A percentile compares a stretch with the other conserved stretches of the same genome.
Evolutionary conservation across 1,139 yeast species (phyloP).

Genomic region (Candida smagusa): DNA sequence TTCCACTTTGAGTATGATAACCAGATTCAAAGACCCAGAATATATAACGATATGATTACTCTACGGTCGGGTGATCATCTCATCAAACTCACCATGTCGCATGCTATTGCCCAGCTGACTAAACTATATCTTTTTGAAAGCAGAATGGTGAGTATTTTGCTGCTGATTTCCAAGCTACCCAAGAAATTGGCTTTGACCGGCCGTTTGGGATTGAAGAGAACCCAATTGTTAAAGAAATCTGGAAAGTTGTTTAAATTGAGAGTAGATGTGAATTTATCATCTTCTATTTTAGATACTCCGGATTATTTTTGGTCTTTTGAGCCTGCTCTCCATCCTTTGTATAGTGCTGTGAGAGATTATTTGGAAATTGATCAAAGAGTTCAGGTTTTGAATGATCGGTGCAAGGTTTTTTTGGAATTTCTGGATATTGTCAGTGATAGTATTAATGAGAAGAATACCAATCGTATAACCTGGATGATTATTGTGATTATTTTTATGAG

Average conservation of each 20-base stretch:
- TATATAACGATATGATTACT: conserved; percentile 92
- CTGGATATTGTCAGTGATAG: conserved; percentile 92
- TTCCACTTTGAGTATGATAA: conserved; percentile 89
- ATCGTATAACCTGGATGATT: conserved; percentile 87
- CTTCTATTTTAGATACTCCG: conserved; percentile 91
- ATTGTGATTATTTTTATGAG: conserved; percentile 79
- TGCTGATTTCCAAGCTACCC: conserved; percentile 83
- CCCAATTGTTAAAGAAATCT: conserved; percentile 78
- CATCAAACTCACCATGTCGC: conserved; percentile 88
- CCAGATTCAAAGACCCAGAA: conserved; percentile 79
- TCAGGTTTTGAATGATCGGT: conserved; percentile 86
- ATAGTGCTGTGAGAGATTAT: conserved; percentile 86
- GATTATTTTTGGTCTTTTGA: conserved; percentile 96
- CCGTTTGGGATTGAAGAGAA: conserved; percentile 70
- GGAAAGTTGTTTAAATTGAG: conserved; percentile 86
- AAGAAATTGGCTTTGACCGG: conserved; percentile 90
- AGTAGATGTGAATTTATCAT: conserved; percentile 88
- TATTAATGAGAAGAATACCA: conserved; percentile 88
- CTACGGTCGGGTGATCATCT: conserved; percentile 87
- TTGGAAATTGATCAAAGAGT: conserved; percentile 93
- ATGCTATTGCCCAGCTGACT: conserved; percentile 95
- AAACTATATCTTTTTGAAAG: conserved; percentile 89
- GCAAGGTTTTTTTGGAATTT: conserved; percentile 89
- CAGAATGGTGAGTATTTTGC: conserved; percentile 79
- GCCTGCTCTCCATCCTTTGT: conserved; percentile 91